Conservation (phyloP, 2,329 filamentous ascomycete genomes). For the Beauveria caledonica region DNA sequence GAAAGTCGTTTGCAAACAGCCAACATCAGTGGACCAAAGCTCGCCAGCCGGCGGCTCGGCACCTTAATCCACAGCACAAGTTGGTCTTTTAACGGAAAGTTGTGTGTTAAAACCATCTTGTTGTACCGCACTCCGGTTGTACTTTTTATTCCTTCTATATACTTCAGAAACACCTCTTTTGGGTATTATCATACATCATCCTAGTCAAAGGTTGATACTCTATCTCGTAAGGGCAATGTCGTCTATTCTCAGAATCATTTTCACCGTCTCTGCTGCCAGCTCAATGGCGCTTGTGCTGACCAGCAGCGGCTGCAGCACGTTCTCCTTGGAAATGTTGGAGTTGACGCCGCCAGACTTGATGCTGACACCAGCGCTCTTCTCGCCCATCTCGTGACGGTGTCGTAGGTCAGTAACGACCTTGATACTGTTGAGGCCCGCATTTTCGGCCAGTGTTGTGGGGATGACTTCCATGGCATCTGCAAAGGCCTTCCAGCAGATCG, state of each 20-base stretch:
- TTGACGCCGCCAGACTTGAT: conserved; percentile 98
- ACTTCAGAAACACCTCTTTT: conserved; percentile 11
- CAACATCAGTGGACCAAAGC: neutral
- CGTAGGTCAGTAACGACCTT: conserved; percentile 95
- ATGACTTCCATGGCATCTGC: conserved; percentile 96
- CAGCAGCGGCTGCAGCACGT: conserved; percentile 88
- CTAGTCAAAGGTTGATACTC: conserved; percentile 21
- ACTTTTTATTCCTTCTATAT: conserved; percentile 10
- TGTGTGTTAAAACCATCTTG: conserved; percentile 8
- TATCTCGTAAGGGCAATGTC: conserved; percentile 58
- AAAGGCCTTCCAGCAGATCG: conserved; percentile 98
- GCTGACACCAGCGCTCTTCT: conserved; percentile 93
- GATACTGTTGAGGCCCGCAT: conserved; percentile 95
- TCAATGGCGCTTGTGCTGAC: conserved; percentile 98
- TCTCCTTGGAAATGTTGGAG: conserved; percentile 93
- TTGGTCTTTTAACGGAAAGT: neutral
- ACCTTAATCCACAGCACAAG: neutral
- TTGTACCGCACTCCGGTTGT: conserved; percentile 1
- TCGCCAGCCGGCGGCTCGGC: conserved; percentile 4
- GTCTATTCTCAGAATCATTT: conserved; percentile 73
- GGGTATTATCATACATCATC: conserved; percentile 31
- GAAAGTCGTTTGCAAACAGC: neutral
- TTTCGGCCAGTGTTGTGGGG: conserved; percentile 92
- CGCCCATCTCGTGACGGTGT: conserved; percentile 88
- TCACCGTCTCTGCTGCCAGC: conserved; percentile 94